Evolutionary conservation across 1,139 yeast genomes (phyloP), one percentile per base, ranked within the genome.

Genomic region (Candida glucosophila): DNA sequence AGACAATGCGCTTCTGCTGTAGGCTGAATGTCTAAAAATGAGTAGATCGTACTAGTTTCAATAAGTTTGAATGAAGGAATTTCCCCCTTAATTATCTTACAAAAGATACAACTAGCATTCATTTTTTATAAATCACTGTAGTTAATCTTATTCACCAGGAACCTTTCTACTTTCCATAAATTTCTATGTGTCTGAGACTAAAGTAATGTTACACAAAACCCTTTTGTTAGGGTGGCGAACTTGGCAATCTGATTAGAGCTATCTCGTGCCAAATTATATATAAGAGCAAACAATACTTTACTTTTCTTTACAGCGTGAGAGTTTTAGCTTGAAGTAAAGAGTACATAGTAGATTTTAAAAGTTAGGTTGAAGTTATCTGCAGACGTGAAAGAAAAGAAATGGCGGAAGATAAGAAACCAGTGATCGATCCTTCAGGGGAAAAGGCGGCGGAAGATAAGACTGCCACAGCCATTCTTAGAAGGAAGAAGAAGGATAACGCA

Each of bases 401-500:
- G 59, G 43, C 57, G 30, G 56, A 49, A 30, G 52, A 47, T 33
- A 43, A 59, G 43, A 61, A 60, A 44, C 55, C 58, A 17, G 55
- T 58, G 37, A 50, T 60, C 41, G 71, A 64, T 41, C 69, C 66
- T 32, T 54, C 66, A 17, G 70, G 70, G 12, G 56, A 59, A 25
- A 52, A 58, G 25, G 36, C 51, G 25, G 48, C 47, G 23, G 95
- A 82, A 47, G 97, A 90, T 54, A 76, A 74, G 38, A 85, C 95
- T 30, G 98, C 99, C 40, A 90, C 98, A 30, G 98, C 98, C 20
- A 92, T 92, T 49, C 69, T 92, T 49, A 81, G 96, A 61, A 75
- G 90, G 59, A 92, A 92, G 77, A 90, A 90, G 92, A 90, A 90
- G 72, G 95, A 83, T 49, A 92, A 92, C 56, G 74, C 93, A 28